Evolutionary conservation across 73 alveolate genomes (phyloP), one percentile per base, ranked within the genome.

Genomic region (Breviolum minutum): DNA sequence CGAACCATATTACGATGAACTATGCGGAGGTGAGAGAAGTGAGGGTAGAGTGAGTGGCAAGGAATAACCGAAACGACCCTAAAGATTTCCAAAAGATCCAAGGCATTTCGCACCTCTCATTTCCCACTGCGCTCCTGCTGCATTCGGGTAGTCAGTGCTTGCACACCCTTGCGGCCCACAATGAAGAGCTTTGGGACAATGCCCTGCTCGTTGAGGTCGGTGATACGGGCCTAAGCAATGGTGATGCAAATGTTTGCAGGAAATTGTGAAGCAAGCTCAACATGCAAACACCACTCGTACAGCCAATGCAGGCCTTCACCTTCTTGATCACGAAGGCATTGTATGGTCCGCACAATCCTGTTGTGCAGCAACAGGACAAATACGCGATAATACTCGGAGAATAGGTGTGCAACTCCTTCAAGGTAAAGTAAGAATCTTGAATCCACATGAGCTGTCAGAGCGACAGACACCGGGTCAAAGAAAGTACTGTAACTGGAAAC

Each of bases 341-440:
- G 98, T 93, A 93, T 10, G 92, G 80, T 8, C 98, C 98, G 91
- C 98, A 93, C 80, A 91, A 79, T 5, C 96, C 81, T 71, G 32
- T 40, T 40, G 54, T 40, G 26, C 81, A 5, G 13, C n/a, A 17
- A 30, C 81, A 13, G 30, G 19, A 30, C n/a, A 20, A 8, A 8
- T 22, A 22, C n/a, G 7, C 30, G 40, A n/a, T 1, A 71, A 71
- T 22, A 20, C 30, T n/a, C 22, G 8, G 1, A 20, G 81, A 11
- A 8, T 71, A 11, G 81, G 11, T 17, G 81, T 71, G 81, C 26
- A 11, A 13, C 0, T 30, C 0, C 54, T 40, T 40, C 54, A 40
- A 40, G 54, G 54, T 40, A 2, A 40, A 40, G 54, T 40, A 40
- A 40, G 54, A 0, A 40, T 40, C 3, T 40, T 40, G 5, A 40